A percentile compares a stretch with the other conserved stretches of the same genome.
phyloP scores from a whole-genome alignment of 2,329 filamentous ascomycete genomes.

The Cladophialophora exuberans region DNA sequence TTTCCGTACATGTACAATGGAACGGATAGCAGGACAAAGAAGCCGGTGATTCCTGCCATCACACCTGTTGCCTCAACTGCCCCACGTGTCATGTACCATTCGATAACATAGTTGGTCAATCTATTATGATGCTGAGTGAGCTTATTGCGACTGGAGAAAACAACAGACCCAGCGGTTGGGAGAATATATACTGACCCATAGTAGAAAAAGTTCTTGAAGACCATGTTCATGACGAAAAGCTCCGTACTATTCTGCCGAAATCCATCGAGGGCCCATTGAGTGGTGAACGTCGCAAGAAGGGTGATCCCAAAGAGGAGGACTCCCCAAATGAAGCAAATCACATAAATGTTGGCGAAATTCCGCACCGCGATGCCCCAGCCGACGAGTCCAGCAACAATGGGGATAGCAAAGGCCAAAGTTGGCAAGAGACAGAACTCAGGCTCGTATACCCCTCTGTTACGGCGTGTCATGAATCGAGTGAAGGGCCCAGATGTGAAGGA shows the following conservation, averaged over 20 bases:
- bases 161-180: too few relatives aligned
- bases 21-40: slow-evolving; percentile 39
- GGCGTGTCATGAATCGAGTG: slow-evolving; percentile 42
- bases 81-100: slow-evolving; percentile 39
- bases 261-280: slow-evolving; percentile 21
- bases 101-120: slow-evolving; percentile 43
- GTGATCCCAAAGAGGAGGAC: slow-evolving; percentile 24
- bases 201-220: slow-evolving; percentile 32
- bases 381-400: slow-evolving; percentile 37
- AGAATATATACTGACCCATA: too few relatives aligned
- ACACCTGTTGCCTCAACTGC: slow-evolving; percentile 39
- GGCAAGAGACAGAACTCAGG: slow-evolving; percentile 44
- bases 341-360: slow-evolving; percentile 14
- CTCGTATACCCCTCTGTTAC: slow-evolving; percentile 46
- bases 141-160: too few relatives aligned
- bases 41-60: slow-evolving; percentile 39
- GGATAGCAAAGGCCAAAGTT: slow-evolving; percentile 3
- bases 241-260: slow-evolving; percentile 26
- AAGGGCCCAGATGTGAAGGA: slow-evolving; percentile 37
- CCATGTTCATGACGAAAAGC: slow-evolving; percentile 30
- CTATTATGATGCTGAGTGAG: too few relatives aligned
- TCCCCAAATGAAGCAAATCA: slow-evolving; percentile 24
- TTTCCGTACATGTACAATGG: slow-evolving; percentile 43
- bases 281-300: slow-evolving; percentile 18
- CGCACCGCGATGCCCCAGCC: slow-evolving; percentile 40